phyloP scores from a whole-genome alignment of 495 filamentous ascomycete species.

The Penicillium robsamsonii region DNA sequence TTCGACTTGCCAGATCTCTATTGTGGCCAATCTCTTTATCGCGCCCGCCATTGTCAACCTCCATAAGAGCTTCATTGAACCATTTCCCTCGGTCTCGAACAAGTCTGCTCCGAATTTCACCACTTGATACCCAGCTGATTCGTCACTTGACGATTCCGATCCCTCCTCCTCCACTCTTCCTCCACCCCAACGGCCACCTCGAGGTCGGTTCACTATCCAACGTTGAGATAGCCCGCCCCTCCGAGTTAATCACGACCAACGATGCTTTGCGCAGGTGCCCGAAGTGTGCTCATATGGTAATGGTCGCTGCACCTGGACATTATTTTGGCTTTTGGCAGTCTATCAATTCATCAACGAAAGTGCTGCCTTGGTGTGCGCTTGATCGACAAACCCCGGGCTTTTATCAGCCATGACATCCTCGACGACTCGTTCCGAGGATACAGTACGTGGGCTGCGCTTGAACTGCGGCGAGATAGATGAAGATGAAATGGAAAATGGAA shows the following conservation, averaged over 20 bases:
- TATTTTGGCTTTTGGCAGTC: background rate
- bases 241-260: conserved; percentile 9
- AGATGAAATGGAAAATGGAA: conserved; percentile 28
- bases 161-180: background rate
- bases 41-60: background rate
- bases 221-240: conserved; percentile 2
- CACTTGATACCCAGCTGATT: background rate
- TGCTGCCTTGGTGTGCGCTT: background rate
- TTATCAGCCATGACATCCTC: conserved; percentile 34
- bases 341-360: background rate
- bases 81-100: conserved; percentile 7
- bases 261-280: conserved; percentile 17
- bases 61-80: conserved; percentile 15
- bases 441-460: conserved; percentile 34
- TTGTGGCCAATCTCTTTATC: conserved; percentile 11
- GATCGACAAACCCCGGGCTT: conserved; percentile 4
- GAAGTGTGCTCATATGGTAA: conserved; percentile 10
- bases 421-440: conserved; percentile 43
- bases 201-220: background rate
- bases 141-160: background rate
- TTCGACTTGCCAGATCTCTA: background rate
- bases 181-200: background rate
- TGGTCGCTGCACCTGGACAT: conserved; percentile 5
- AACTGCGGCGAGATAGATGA: conserved; percentile 37
- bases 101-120: background rate